A percentile compares a stretch with the other conserved stretches of the same genome.
Conservation (phyloP, 768 basidiomycete genomes). For the Calocera cornea region DNA sequence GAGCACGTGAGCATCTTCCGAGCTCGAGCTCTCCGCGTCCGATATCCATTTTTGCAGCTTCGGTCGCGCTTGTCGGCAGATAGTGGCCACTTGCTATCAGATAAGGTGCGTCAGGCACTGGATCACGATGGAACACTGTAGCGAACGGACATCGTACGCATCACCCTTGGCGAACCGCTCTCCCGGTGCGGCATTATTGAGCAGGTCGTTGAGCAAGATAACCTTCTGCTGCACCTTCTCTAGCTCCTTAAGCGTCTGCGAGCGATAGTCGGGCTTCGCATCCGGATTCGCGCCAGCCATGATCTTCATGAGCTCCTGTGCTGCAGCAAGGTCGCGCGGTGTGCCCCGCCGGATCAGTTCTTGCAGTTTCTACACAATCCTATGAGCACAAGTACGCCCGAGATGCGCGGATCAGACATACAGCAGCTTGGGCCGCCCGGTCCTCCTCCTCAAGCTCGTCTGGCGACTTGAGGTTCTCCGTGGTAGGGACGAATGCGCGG, state of each 20-base stretch:
- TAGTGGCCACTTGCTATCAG: slow-evolving; percentile 71
- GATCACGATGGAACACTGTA: background rate
- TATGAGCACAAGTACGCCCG: background rate
- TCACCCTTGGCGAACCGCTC: slow-evolving; percentile 81
- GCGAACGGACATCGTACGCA: slow-evolving; percentile 65
- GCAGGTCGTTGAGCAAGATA: slow-evolving; percentile 89
- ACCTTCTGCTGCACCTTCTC: slow-evolving; percentile 93
- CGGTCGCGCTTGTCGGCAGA: slow-evolving; percentile 69
- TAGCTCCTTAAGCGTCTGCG: slow-evolving; percentile 77
- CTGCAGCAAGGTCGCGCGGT: slow-evolving; percentile 84
- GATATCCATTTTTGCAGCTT: slow-evolving; percentile 98
- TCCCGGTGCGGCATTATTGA: slow-evolving; percentile 76
- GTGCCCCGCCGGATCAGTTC: slow-evolving; percentile 93
- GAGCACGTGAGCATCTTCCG: background rate
- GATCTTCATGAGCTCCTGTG: slow-evolving; percentile 94
- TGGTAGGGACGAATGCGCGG: background rate
- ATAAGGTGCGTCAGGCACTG: background rate
- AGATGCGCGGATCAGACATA: slow-evolving; percentile 16
- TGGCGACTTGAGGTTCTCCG: slow-evolving; percentile 79
- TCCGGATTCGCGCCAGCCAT: slow-evolving; percentile 94
- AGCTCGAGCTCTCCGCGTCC: slow-evolving; percentile 48
- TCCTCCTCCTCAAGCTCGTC: slow-evolving; percentile 95
- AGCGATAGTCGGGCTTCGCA: slow-evolving; percentile 83
- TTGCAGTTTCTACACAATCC: slow-evolving; percentile 58
- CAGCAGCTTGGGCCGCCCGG: slow-evolving; percentile 79